These are phyloP conservation scores for Colletotrichum agaves DNA, from an alignment of 2,329 filamentous ascomycete genomes.

Conservation along the genomic window DNA sequence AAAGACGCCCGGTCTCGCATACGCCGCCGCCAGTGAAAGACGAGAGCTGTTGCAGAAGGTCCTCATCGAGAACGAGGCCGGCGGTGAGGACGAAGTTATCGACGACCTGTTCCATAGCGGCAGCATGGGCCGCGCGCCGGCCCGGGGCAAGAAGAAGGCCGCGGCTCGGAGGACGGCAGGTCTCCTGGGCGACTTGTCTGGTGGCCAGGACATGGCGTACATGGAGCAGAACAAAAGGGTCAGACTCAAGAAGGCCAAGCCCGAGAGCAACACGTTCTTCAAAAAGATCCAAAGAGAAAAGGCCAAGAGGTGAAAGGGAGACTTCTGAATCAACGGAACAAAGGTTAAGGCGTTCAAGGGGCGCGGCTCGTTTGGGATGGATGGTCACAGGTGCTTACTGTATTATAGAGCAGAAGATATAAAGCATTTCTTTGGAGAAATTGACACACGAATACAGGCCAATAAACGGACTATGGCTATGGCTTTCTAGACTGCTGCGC, in stretches of 20 bases:
- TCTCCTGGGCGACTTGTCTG: conserved; percentile 84
- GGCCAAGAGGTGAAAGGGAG: conserved; percentile 40
- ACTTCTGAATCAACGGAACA: conserved; percentile 2
- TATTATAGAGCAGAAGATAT: conserved; percentile 3
- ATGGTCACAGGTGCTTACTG: neutral
- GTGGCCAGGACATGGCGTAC: conserved; percentile 98
- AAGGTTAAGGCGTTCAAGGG: neutral
- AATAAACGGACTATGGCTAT: no score
- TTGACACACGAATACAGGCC: no score
- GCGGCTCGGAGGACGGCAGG: conserved; percentile 83
- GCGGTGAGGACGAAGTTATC: conserved; percentile 76
- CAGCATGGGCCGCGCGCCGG: conserved; percentile 53
- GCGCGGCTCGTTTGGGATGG: conserved; percentile 20
- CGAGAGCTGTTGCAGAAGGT: conserved; percentile 90
- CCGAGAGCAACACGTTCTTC: conserved; percentile 72
- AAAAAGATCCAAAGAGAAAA: conserved; percentile 73
- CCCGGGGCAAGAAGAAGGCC: conserved; percentile 59
- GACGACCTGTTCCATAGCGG: conserved; percentile 65
- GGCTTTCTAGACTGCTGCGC: no score
- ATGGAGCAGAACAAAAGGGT: conserved; percentile 82
- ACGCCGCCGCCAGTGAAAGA: conserved; percentile 80
- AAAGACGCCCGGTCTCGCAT: conserved; percentile 81
- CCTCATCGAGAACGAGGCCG: conserved; percentile 85
- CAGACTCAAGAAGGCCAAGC: conserved; percentile 72
- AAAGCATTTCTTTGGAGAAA: neutral